Percentiles rank a stretch among this genome's conserved stretches.
Evolutionary conservation across 768 basidiomycete species (phyloP).

Genomic region (Amanita muscaria): DNA sequence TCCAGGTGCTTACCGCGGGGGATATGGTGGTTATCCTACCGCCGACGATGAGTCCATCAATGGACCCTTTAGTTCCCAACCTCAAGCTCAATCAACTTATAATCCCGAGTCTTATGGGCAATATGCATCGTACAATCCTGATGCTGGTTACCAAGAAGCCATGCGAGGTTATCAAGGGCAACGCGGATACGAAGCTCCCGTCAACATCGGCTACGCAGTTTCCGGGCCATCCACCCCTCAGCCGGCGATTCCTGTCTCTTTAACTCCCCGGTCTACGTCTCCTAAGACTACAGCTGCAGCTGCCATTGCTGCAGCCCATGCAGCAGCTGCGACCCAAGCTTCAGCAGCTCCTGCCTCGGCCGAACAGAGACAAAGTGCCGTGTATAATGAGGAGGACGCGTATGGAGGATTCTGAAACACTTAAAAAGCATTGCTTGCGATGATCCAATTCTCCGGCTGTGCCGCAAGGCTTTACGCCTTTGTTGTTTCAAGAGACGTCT

Average conservation of each 20-base stretch:
- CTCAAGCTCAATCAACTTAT: constrained; percentile 28
- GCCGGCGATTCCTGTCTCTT: not conserved
- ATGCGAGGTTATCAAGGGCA: constrained; percentile 26
- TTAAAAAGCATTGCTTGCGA: not conserved
- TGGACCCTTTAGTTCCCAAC: constrained; percentile 34
- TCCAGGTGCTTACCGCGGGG: constrained; percentile 17
- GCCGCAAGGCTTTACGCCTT: not conserved
- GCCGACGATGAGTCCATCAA: constrained; percentile 22
- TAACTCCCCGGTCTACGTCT: not conserved
- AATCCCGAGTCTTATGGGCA: constrained; percentile 37
- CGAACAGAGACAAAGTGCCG: not conserved
- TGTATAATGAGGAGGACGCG: constrained; percentile 5
- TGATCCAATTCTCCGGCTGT: not conserved
- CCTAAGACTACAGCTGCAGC: not conserved
- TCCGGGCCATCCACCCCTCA: not conserved
- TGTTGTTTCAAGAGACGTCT: too few species aligned
- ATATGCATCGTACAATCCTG: constrained; percentile 26
- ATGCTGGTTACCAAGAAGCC: constrained; percentile 22
- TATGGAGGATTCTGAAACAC: constrained; percentile 5
- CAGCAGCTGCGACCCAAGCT: not conserved
- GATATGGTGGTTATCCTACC: constrained; percentile 6
- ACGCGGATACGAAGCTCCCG: constrained; percentile 17
- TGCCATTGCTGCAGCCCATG: not conserved
- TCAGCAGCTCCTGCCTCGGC: not conserved
- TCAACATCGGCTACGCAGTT: constrained; percentile 2